phyloP scores from a whole-genome alignment of 2,329 filamentous ascomycete genomes.

The Penicillium sp. region DNA sequence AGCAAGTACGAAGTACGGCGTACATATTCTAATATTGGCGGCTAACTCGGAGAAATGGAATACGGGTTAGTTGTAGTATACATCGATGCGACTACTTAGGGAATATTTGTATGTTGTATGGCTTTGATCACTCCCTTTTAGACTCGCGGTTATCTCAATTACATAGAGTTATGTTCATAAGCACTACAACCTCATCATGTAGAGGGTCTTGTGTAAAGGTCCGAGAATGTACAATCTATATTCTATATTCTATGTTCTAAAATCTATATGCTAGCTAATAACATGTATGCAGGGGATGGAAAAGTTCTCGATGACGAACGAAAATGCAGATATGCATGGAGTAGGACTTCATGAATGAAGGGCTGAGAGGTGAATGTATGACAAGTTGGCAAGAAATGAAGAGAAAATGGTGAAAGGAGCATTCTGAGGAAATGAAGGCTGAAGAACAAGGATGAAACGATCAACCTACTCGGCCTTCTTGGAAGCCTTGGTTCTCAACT shows the following conservation, averaged over 20 bases:
- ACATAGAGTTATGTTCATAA: neutral
- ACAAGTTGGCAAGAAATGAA: neutral
- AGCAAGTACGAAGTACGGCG: neutral
- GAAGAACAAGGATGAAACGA: neutral
- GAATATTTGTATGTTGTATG: neutral
- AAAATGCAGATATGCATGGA: neutral
- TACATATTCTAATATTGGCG: neutral
- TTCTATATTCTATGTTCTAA: neutral
- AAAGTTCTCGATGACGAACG: neutral
- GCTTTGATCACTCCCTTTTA: neutral
- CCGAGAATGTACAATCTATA: neutral
- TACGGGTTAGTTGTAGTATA: neutral
- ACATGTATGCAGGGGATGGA: neutral
- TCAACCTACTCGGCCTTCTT: slow-evolving; percentile 34
- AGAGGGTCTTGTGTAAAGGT: too few species aligned
- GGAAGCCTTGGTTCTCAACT: slow-evolving; percentile 36
- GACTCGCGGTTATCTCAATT: too few species aligned
- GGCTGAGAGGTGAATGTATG: neutral
- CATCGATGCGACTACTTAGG: neutral
- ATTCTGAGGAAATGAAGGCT: neutral
- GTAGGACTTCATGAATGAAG: neutral
- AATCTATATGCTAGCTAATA: neutral
- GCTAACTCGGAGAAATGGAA: neutral
- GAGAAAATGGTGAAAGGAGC: neutral
- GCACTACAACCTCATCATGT: neutral